Conservation (phyloP, 1,284 basidiomycete genomes). For the Fomes fomentarius region DNA sequence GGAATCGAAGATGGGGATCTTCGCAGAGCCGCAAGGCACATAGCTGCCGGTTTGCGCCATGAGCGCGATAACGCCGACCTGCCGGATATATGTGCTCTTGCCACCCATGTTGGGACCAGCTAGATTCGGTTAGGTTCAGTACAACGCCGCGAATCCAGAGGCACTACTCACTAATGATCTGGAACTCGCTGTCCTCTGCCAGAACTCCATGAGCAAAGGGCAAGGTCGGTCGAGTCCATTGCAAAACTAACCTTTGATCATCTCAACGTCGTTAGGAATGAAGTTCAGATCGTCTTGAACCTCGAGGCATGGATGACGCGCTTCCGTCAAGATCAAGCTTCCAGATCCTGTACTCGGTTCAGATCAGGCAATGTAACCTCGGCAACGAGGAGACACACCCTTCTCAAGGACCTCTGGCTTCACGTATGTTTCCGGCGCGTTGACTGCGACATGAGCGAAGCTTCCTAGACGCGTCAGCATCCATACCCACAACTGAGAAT, state of each 20-base stretch:
- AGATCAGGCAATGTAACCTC: background rate
- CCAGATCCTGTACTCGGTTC: constrained; percentile 62
- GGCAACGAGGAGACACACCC: constrained; percentile 44
- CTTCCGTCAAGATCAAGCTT: constrained; percentile 77
- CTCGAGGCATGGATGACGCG: constrained; percentile 95
- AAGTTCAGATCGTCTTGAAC: constrained; percentile 96
- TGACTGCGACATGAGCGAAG: constrained; percentile 89
- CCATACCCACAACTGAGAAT: background rate
- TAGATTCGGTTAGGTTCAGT: constrained; percentile 34
- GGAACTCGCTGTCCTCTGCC: constrained; percentile 78
- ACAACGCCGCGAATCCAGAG: constrained; percentile 1
- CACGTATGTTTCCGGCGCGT: constrained; percentile 87
- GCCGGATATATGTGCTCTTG: constrained; percentile 92
- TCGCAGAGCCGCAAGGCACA: constrained; percentile 88
- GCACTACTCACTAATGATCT: constrained; percentile 73
- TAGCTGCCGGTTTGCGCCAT: constrained; percentile 97
- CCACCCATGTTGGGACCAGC: constrained; percentile 97
- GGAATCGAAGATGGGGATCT: constrained; percentile 94
- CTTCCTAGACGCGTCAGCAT: constrained; percentile 39
- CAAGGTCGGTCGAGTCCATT: background rate
- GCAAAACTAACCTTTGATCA: constrained; percentile 68
- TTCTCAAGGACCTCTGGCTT: constrained; percentile 79
- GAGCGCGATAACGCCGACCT: constrained; percentile 90
- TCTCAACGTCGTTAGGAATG: constrained; percentile 93
- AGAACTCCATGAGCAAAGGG: background rate